Conservation (phyloP, 805 yeast species). For the Ogataea angusta region DNA sequence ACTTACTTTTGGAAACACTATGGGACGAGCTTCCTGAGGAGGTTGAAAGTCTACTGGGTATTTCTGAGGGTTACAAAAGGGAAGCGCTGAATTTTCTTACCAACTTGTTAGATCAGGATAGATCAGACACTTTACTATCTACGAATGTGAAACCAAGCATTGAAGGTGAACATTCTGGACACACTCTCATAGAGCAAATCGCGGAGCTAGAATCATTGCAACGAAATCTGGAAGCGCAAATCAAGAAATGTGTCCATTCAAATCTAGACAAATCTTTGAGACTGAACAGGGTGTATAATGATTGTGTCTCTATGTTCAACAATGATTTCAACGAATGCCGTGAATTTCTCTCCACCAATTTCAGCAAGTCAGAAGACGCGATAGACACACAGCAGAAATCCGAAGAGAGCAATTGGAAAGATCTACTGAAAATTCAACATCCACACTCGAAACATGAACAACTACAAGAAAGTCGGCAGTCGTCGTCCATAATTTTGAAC, state of each 20-base stretch:
- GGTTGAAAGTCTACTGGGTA: constrained; percentile 22
- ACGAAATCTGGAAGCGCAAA: constrained; percentile 42
- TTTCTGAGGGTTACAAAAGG: constrained; percentile 33
- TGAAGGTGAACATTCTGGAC: constrained; percentile 17
- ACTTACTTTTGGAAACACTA: constrained; percentile 37
- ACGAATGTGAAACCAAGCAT: constrained; percentile 26
- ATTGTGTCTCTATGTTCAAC: constrained; percentile 34
- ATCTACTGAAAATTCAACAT: constrained; percentile 20
- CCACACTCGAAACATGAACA: constrained; percentile 11
- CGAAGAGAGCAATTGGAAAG: constrained; percentile 23
- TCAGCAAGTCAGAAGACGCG: constrained; percentile 26
- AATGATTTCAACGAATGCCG: constrained; percentile 31
- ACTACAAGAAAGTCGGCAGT: constrained; percentile 12
- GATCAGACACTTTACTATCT: constrained; percentile 33
- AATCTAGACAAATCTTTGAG: constrained; percentile 46
- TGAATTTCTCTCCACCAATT: constrained; percentile 30
- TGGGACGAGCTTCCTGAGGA: constrained; percentile 27
- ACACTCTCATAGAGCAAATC: constrained; percentile 60
- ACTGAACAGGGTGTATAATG: constrained; percentile 32
- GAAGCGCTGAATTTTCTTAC: constrained; percentile 35
- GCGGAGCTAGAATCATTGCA: constrained; percentile 68
- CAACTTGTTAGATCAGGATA: constrained; percentile 40
- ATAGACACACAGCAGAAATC: constrained; percentile 5
- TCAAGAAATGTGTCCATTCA: constrained; percentile 39
- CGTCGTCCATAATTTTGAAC: constrained; percentile 42